These are phyloP conservation scores for Phaeotremella skinneri DNA, from an alignment of 768 basidiomycete species.

Conservation along the genomic window DNA sequence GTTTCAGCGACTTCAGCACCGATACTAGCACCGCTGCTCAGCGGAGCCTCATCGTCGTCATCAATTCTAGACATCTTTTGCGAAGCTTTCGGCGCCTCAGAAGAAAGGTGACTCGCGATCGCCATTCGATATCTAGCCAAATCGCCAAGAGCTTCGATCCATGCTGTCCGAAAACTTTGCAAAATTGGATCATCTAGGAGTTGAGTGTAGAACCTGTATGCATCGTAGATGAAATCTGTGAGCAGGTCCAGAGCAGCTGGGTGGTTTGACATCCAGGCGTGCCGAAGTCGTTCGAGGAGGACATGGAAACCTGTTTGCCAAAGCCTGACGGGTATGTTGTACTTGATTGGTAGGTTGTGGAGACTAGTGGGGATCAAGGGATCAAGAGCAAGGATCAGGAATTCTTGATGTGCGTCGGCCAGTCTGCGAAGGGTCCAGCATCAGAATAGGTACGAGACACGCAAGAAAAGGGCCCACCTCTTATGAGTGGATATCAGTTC, in stretches of 20 bases:
- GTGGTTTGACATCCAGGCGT: slow-evolving; percentile 67
- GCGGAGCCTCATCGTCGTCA: slow-evolving; percentile 54
- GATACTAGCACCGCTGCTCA: slow-evolving; percentile 59
- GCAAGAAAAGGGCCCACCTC: slow-evolving; percentile 57
- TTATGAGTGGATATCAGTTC: slow-evolving; percentile 66
- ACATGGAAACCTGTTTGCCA: slow-evolving; percentile 92
- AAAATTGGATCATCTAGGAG: slow-evolving; percentile 79
- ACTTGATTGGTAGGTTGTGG: slow-evolving; percentile 84
- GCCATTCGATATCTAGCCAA: slow-evolving; percentile 92
- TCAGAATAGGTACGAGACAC: not conserved
- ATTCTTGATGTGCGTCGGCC: slow-evolving; percentile 83
- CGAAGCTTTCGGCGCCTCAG: not conserved
- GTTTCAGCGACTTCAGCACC: slow-evolving; percentile 77
- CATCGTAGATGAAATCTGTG: slow-evolving; percentile 90
- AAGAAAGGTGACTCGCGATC: slow-evolving; percentile 71
- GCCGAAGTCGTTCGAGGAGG: slow-evolving; percentile 83
- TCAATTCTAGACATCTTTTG: slow-evolving; percentile 52
- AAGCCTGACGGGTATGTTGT: slow-evolving; percentile 89
- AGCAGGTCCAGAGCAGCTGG: slow-evolving; percentile 69
- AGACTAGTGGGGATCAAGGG: slow-evolving; percentile 84
- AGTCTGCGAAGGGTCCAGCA: slow-evolving; percentile 60
- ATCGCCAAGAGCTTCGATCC: slow-evolving; percentile 97
- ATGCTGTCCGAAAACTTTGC: slow-evolving; percentile 68
- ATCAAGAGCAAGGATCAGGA: slow-evolving; percentile 79
- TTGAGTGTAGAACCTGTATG: slow-evolving; percentile 89